phyloP scores from a whole-genome alignment of 2,329 filamentous ascomycete genomes.

The Cordyceps cateniannulata region DNA sequence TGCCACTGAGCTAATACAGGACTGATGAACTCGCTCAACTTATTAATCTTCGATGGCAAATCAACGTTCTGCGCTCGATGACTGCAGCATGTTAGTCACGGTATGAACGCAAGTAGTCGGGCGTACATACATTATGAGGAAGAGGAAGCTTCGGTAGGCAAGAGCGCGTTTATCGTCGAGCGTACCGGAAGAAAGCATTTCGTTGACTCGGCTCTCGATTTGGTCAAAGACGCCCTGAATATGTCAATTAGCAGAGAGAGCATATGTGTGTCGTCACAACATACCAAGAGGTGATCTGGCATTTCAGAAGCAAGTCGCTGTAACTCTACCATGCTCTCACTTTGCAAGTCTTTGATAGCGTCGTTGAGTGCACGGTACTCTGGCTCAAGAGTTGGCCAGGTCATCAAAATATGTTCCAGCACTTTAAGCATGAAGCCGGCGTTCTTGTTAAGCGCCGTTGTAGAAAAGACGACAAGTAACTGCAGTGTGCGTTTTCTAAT shows the following conservation, averaged over 20 bases:
- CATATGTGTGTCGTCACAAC: slow-evolving; percentile 17
- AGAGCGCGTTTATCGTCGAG: slow-evolving; percentile 78
- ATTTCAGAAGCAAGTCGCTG: slow-evolving; percentile 85
- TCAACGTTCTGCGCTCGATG: slow-evolving; percentile 78
- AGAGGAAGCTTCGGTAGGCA: slow-evolving; percentile 83
- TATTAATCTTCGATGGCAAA: slow-evolving; percentile 59
- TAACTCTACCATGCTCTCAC: slow-evolving; percentile 77
- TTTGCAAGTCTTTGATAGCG: slow-evolving; percentile 81
- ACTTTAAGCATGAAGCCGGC: slow-evolving; percentile 80
- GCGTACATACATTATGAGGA: slow-evolving; percentile 71
- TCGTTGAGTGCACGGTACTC: slow-evolving; percentile 73
- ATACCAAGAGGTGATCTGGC: slow-evolving; percentile 77
- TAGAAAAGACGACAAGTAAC: slow-evolving; percentile 77
- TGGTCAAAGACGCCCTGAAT: slow-evolving; percentile 73
- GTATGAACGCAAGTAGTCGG: neutral
- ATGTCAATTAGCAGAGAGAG: slow-evolving; percentile 16
- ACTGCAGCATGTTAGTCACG: slow-evolving; percentile 32
- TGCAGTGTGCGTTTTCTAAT: slow-evolving; percentile 78
- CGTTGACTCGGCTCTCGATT: slow-evolving; percentile 74
- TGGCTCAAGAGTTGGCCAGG: slow-evolving; percentile 66
- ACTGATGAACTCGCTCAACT: slow-evolving; percentile 71
- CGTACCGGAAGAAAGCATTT: slow-evolving; percentile 65
- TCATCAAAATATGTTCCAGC: slow-evolving; percentile 83
- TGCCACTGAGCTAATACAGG: slow-evolving; percentile 79
- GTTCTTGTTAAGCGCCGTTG: slow-evolving; percentile 69